Conservation (phyloP, 2,329 filamentous ascomycete species). For the Hansfordia pulvinata region DNA sequence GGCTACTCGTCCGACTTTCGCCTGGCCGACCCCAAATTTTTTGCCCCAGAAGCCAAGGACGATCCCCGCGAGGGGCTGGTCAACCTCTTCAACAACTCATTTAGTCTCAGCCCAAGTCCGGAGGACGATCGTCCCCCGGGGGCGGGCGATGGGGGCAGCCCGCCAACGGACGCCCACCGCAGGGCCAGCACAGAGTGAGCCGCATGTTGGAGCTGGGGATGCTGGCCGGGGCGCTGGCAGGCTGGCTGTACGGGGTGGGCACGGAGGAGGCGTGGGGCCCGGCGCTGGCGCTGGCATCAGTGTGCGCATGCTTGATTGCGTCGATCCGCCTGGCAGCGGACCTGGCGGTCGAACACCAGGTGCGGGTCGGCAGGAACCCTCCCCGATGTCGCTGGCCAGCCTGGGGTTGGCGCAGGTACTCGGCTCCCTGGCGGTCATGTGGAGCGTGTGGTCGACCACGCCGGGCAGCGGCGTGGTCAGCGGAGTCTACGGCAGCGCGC, state of each 20-base stretch:
- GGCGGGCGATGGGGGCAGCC: not conserved
- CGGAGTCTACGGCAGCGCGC: constrained; percentile 12
- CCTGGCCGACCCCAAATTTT: constrained; percentile 14
- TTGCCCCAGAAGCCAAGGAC: constrained; percentile 14
- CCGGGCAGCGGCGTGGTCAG: constrained; percentile 6
- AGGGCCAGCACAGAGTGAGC: constrained; percentile 7
- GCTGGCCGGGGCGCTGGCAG: constrained; percentile 11
- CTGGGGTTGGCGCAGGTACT: constrained; percentile 13
- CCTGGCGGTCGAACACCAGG: constrained; percentile 13
- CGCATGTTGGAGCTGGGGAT: constrained; percentile 12
- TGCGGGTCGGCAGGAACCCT: too few species aligned
- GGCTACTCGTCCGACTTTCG: constrained; percentile 8
- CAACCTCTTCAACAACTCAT: constrained; percentile 17
- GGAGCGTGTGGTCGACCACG: constrained; percentile 14
- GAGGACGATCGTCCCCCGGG: constrained; percentile 4
- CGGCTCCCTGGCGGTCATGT: constrained; percentile 11
- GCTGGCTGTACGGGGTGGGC: constrained; percentile 13
- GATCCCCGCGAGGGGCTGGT: constrained; percentile 17
- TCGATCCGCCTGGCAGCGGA: constrained; percentile 17
- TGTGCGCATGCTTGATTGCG: constrained; percentile 14
- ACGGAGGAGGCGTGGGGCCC: constrained; percentile 13
- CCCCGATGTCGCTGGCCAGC: constrained; percentile 14
- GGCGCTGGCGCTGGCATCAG: constrained; percentile 12
- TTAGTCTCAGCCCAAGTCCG: constrained; percentile 16
- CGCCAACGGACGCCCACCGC: not conserved